Conservation (phyloP, 176 grass and related monocot species). For the Alloteropsis semialata region DNA sequence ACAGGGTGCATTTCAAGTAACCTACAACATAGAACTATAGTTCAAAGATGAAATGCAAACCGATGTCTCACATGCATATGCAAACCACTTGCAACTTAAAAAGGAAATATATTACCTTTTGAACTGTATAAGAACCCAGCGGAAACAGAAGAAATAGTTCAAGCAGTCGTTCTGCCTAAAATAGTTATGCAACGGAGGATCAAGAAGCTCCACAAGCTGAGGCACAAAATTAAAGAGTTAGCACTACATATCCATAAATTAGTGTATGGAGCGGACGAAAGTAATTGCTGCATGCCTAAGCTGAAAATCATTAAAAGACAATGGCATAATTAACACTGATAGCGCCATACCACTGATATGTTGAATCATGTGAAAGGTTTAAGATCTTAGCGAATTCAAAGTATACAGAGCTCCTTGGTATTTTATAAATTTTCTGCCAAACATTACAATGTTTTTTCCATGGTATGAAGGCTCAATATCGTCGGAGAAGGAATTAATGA, state of each 20-base stretch:
- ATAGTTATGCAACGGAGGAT: constrained; percentile 77
- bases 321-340: background rate
- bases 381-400: constrained; percentile 12
- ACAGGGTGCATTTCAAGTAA: background rate
- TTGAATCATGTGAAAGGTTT: background rate
- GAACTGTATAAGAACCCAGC: constrained; percentile 99
- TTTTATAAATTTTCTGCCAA: background rate
- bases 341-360: background rate
- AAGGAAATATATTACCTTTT: constrained; percentile 62
- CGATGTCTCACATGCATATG: background rate
- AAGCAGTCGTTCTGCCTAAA: constrained; percentile 86
- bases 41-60: constrained; percentile 1
- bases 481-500: background rate
- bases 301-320: background rate
- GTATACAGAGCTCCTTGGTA: background rate
- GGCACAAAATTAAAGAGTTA: constrained; percentile 22
- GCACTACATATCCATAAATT: background rate
- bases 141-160: constrained; percentile 99
- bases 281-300: background rate
- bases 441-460: background rate
- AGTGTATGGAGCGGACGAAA: background rate
- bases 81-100: constrained; percentile 1
- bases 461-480: background rate
- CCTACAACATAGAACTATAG: constrained; percentile 2
- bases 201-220: constrained; percentile 94